Evolutionary conservation across 2,329 filamentous ascomycete species (phyloP).

Genomic region (Aspergillus neotritici): DNA sequence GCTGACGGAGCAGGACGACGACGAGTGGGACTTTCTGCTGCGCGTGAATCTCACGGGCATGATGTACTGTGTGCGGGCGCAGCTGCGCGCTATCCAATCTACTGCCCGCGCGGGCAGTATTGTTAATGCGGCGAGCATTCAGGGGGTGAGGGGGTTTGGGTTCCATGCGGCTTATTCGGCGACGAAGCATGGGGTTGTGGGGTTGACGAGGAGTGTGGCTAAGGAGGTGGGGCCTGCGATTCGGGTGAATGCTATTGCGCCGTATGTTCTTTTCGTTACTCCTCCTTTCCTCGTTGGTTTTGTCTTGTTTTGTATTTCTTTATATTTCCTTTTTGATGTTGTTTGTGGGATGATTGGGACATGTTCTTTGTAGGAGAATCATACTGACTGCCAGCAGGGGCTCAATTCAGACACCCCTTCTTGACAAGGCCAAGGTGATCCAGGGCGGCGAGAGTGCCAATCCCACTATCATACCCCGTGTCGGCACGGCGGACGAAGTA

Average conservation of each 20-base stretch:
- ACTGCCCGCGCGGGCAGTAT: slow-evolving; percentile 44
- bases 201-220: slow-evolving; percentile 34
- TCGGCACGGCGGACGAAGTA: slow-evolving; percentile 30
- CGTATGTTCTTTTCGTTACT: slow-evolving; percentile 27
- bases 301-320: too few species aligned
- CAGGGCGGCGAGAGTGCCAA: slow-evolving; percentile 14
- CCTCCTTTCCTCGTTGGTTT: neutral
- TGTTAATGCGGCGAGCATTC: slow-evolving; percentile 48
- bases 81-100: slow-evolving; percentile 40
- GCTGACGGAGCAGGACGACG: slow-evolving; percentile 32
- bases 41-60: slow-evolving; percentile 45
- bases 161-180: slow-evolving; percentile 29
- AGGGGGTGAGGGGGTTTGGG: slow-evolving; percentile 35
- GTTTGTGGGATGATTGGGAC: neutral
- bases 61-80: slow-evolving; percentile 48
- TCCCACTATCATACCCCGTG: slow-evolving; percentile 22
- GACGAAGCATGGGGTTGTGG: slow-evolving; percentile 31
- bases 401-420: slow-evolving; percentile 30
- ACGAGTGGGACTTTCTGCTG: slow-evolving; percentile 41
- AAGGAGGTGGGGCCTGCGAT: slow-evolving; percentile 34
- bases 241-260: slow-evolving; percentile 40
- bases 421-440: slow-evolving; percentile 23
- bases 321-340: too few species aligned
- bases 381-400: slow-evolving; percentile 18
- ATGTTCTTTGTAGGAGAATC: neutral